Evolutionary conservation across 805 yeast species (phyloP).

Genomic region (Starmerella khaoyaiensis): DNA sequence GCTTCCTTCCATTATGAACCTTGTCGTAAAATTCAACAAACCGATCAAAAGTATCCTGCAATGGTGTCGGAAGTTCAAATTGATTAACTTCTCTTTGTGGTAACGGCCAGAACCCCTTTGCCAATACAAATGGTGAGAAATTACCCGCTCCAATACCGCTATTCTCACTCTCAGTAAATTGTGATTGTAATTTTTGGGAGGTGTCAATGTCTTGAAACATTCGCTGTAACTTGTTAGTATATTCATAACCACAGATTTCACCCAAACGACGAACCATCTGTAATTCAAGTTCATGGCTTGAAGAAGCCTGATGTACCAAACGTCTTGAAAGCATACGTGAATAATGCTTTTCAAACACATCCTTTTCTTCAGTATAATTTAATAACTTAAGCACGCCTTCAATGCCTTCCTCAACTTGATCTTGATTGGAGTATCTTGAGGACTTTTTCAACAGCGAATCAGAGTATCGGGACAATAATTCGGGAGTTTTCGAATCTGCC

Average conservation of each 20-base stretch:
- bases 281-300: slow-evolving; percentile 75
- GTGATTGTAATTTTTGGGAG: slow-evolving; percentile 58
- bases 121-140: slow-evolving; percentile 65
- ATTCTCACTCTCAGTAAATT: slow-evolving; percentile 34
- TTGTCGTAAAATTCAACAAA: slow-evolving; percentile 56
- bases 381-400: slow-evolving; percentile 80
- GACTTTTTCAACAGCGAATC: slow-evolving; percentile 64
- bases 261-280: slow-evolving; percentile 72
- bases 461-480: slow-evolving; percentile 75
- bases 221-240: slow-evolving; percentile 82
- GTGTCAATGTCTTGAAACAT: slow-evolving; percentile 92
- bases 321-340: slow-evolving; percentile 81
- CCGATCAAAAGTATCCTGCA: slow-evolving; percentile 49
- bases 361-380: slow-evolving; percentile 82
- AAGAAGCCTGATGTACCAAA: slow-evolving; percentile 73
- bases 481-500: slow-evolving; percentile 68
- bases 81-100: slow-evolving; percentile 33
- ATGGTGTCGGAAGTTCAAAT: slow-evolving; percentile 54
- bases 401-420: slow-evolving; percentile 53
- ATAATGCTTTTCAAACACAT: slow-evolving; percentile 86
- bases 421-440: slow-evolving; percentile 48
- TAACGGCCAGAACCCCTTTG: slow-evolving; percentile 84
- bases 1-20: slow-evolving; percentile 74
- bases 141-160: slow-evolving; percentile 29
- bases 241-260: slow-evolving; percentile 80